Percentiles rank a stretch among this genome's conserved stretches.
Evolutionary conservation across 1,284 basidiomycete genomes (phyloP).

Genomic region (Moesziomyces sp.): DNA sequence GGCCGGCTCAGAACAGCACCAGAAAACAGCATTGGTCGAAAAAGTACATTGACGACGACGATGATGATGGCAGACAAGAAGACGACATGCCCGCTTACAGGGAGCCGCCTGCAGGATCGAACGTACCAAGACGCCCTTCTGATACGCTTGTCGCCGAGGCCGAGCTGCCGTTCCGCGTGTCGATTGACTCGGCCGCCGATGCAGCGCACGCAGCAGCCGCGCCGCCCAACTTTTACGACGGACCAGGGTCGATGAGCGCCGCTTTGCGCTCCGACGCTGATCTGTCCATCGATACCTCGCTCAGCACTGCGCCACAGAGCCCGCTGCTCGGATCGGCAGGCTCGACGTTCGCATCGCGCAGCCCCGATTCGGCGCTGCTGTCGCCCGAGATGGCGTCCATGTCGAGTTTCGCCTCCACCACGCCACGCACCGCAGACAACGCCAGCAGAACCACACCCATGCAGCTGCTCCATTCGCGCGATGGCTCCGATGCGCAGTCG

Average conservation of each 20-base stretch:
- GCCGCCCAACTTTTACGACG: conserved; percentile 42
- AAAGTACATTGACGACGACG: conserved; percentile 41
- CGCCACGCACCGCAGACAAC: conserved; percentile 3
- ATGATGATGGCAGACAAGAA: conserved; percentile 20
- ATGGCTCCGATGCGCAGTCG: conserved; percentile 33
- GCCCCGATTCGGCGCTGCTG: conserved; percentile 4
- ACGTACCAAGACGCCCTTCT: too few relatives aligned
- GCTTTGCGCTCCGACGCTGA: conserved; percentile 14
- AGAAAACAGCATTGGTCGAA: conserved; percentile 51
- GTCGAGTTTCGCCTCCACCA: conserved; percentile 13
- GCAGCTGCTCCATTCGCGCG: conserved; percentile 20
- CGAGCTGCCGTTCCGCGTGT: conserved; percentile 49
- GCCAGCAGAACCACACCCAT: not conserved
- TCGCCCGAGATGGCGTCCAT: conserved; percentile 20
- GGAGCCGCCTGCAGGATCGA: too few relatives aligned
- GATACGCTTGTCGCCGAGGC: not conserved
- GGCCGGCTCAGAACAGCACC: not conserved
- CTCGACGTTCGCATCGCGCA: conserved; percentile 6
- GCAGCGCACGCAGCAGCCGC: conserved; percentile 47
- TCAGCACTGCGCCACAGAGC: conserved; percentile 15
- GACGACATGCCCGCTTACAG: not conserved
- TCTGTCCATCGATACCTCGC: conserved; percentile 15
- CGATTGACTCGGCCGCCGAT: conserved; percentile 57
- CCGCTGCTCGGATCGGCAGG: conserved; percentile 7
- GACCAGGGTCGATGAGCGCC: conserved; percentile 13